Evolutionary conservation across 106 monocot species (phyloP).

Genomic region (Alisma plantagoaquatica): DNA sequence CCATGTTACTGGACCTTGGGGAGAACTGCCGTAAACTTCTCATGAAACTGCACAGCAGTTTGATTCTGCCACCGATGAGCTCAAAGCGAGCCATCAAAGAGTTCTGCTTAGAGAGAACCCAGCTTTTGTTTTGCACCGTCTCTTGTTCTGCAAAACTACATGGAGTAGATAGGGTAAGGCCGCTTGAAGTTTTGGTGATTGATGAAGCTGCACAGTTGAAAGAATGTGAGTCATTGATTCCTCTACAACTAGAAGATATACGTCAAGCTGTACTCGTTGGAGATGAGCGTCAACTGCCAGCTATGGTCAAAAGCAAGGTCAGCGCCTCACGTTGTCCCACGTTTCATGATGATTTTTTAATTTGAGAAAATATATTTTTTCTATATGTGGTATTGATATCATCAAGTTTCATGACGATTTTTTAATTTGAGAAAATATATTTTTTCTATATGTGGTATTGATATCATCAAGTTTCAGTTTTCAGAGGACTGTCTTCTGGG

Average conservation of each 20-base stretch:
- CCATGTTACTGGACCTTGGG: neutral
- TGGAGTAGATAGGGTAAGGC: slow-evolving; percentile 18
- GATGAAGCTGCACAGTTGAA: slow-evolving; percentile 68
- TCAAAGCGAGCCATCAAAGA: neutral
- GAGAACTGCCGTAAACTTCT: neutral
- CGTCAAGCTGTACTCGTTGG: slow-evolving; percentile 54
- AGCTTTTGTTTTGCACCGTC: slow-evolving; percentile 45
- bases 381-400: too few species aligned
- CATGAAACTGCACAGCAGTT: neutral
- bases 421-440: neutral
- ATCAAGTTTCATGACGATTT: slow-evolving; percentile 8
- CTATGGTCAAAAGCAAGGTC: slow-evolving; percentile 69
- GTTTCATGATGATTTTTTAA: too few species aligned
- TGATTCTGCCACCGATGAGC: neutral
- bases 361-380: too few species aligned
- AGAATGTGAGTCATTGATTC: slow-evolving; percentile 65
- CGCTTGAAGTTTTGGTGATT: slow-evolving; percentile 40
- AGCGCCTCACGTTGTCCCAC: too few species aligned
- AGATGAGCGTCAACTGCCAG: slow-evolving; percentile 56
- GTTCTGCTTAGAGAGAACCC: slow-evolving; percentile 33
- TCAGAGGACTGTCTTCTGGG: slow-evolving; percentile 29
- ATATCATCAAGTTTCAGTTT: slow-evolving; percentile 13
- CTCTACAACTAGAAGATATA: slow-evolving; percentile 27
- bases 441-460: neutral
- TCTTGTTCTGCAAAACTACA: slow-evolving; percentile 30